phyloP scores from a whole-genome alignment of 805 yeast species.

The Pichia thaimueangensis region DNA sequence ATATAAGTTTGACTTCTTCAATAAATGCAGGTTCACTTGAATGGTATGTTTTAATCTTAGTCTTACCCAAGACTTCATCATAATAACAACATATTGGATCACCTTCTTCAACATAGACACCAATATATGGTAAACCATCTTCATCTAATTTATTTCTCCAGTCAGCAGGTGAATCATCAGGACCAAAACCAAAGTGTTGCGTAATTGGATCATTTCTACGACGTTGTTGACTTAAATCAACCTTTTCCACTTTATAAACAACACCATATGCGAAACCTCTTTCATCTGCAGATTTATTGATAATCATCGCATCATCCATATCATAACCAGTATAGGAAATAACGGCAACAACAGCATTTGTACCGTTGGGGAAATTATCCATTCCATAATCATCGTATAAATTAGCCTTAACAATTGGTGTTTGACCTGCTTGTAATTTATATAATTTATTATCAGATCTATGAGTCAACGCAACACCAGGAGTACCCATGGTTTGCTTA shows the following conservation, averaged over 20 bases:
- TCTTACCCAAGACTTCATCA: conserved; percentile 86
- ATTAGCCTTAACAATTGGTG: conserved; percentile 92
- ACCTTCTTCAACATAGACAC: conserved; percentile 85
- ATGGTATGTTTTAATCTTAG: conserved; percentile 88
- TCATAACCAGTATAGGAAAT: conserved; percentile 98
- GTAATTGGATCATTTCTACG: conserved; percentile 92
- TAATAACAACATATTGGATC: conserved; percentile 92
- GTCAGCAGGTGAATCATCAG: conserved; percentile 83
- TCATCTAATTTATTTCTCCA: conserved; percentile 86
- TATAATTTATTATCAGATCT: conserved; percentile 94
- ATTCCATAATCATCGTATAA: conserved; percentile 93
- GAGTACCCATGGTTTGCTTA: conserved; percentile 99
- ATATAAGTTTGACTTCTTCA: conserved; percentile 88
- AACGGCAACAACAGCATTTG: conserved; percentile 97
- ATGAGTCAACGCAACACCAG: conserved; percentile 90
- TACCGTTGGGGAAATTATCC: conserved; percentile 98
- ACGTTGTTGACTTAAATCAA: conserved; percentile 71
- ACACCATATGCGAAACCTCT: conserved; percentile 98
- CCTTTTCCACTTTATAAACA: conserved; percentile 88
- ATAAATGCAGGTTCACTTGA: conserved; percentile 91
- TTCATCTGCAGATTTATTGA: conserved; percentile 95
- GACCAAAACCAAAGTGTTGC: conserved; percentile 91
- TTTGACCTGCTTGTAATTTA: conserved; percentile 90
- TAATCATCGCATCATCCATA: conserved; percentile 99
- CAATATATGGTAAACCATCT: conserved; percentile 90